phyloP scores from a whole-genome alignment of 2,329 filamentous ascomycete genomes.

The Aspergillus vadensis region DNA sequence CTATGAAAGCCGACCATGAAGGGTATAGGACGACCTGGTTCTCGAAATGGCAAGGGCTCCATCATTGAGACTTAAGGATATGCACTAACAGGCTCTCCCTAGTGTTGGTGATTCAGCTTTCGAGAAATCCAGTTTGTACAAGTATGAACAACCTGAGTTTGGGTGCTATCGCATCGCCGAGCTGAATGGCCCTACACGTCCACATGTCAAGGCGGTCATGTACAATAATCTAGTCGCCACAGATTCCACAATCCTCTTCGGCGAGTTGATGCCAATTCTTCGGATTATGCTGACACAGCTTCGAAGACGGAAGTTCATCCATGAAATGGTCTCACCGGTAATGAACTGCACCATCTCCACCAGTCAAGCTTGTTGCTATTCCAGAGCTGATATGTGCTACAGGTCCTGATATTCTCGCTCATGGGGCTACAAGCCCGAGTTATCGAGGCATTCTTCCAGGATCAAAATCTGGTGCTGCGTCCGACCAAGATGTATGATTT shows the following conservation, averaged over 20 bases:
- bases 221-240: conserved; percentile 19
- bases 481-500: conserved; percentile 21
- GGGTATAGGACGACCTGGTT: conserved; percentile 8
- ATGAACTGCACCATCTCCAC: too few species aligned
- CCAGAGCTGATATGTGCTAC: too few species aligned
- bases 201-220: conserved; percentile 20
- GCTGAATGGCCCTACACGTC: conserved; percentile 6
- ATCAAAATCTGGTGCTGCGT: conserved; percentile 13
- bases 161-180: conserved; percentile 15
- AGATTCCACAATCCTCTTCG: conserved; percentile 17
- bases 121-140: too few species aligned
- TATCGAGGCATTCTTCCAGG: conserved; percentile 21
- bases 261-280: conserved; percentile 16
- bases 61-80: too few species aligned
- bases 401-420: conserved; percentile 22
- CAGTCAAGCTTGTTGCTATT: too few species aligned
- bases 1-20: background rate
- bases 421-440: conserved; percentile 19
- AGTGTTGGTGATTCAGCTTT: too few species aligned
- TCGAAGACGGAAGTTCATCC: conserved; percentile 8
- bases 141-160: conserved; percentile 16
- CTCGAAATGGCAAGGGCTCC: conserved; percentile 12
- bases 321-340: conserved; percentile 19
- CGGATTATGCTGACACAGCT: conserved; percentile 19
- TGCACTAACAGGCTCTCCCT: too few species aligned